Base-by-base conservation (phyloP, 768 basidiomycete genomes). In the Rhizopogon vinicolor region DNA sequence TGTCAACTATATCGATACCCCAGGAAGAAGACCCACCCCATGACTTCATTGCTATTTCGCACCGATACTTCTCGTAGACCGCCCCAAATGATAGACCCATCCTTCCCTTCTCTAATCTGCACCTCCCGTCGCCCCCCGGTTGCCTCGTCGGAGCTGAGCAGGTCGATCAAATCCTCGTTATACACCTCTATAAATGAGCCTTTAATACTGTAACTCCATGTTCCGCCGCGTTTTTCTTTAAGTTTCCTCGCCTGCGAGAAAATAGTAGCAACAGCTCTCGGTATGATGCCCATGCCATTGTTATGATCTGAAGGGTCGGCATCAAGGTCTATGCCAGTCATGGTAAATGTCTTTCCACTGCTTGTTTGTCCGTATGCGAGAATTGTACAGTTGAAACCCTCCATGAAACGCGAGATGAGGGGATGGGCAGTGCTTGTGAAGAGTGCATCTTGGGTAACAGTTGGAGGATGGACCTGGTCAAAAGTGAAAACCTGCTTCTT, bases 81-180 rank as follows among this genome's bases (percentile, higher is more conserved):
- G 57, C 90, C 89, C 94, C 96, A 98, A 54, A 98, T 89, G 61
- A 99, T 99, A 62, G 90, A 86, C 8, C 96, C 97, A 59, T 93
- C 89, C 70, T 96, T 95, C 70, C 96, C 95, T 76, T 99, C 97
- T 58, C 97, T 80, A 68, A 99, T 98, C 68, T 93, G 89, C 13
- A 99, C 92, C 64, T 93, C 90, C 48, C 93, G 85, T 55, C 86
- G 81, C 10, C 73, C 79, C n/a, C 81, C 85, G 35, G 73, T 76
- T 7, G 74, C 70, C 54, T 91, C 89, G 56, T 90, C 87, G 64
- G 85, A 75, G 53, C 85, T 85, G 51, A 99, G 78, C 51, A 99
- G 78, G 77, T 99, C 97, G 68, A 98, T 91, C 51, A 99, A 83
- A 74, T 99, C 97, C 75, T 99, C 97, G 72, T 99, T 98, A 74